These are phyloP conservation scores for Zymoseptoria brevis DNA, from an alignment of 2,329 filamentous ascomycete genomes.

Conservation along the genomic window DNA sequence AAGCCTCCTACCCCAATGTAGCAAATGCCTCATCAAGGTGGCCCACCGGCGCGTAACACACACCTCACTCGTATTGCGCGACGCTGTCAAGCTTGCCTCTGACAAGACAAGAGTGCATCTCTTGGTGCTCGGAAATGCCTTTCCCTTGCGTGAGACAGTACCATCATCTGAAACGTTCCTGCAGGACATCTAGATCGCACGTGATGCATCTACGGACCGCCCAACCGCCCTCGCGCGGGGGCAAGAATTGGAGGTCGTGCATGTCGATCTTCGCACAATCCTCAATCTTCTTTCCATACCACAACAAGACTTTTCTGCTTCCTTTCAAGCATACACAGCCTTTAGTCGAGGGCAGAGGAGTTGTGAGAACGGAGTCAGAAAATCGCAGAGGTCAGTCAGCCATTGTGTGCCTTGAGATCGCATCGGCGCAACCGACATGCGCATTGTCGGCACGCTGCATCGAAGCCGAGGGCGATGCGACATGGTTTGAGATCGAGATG, in stretches of 20 bases:
- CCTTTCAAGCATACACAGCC: not conserved
- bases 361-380: conserved; percentile 4
- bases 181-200: not conserved
- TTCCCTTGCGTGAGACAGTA: not conserved
- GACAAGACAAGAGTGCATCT: not conserved
- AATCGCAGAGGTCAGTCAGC: not conserved
- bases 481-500: not conserved
- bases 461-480: not conserved
- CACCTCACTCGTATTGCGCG: not conserved
- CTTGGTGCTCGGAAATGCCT: too few species aligned
- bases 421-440: not conserved
- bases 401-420: not conserved
- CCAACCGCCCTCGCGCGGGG: too few species aligned
- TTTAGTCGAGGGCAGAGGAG: conserved; percentile 5
- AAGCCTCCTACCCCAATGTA: not conserved
- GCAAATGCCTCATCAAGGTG: not conserved
- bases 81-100: not conserved
- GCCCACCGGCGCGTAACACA: not conserved
- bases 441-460: conserved; percentile 1
- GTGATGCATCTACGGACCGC: not conserved
- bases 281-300: not conserved
- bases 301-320: conserved; percentile 5
- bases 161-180: not conserved
- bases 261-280: not conserved
- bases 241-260: not conserved